These are phyloP conservation scores for Paulownia fortunei DNA, from an alignment of 257 asterid genomes.

Conservation along the genomic window DNA sequence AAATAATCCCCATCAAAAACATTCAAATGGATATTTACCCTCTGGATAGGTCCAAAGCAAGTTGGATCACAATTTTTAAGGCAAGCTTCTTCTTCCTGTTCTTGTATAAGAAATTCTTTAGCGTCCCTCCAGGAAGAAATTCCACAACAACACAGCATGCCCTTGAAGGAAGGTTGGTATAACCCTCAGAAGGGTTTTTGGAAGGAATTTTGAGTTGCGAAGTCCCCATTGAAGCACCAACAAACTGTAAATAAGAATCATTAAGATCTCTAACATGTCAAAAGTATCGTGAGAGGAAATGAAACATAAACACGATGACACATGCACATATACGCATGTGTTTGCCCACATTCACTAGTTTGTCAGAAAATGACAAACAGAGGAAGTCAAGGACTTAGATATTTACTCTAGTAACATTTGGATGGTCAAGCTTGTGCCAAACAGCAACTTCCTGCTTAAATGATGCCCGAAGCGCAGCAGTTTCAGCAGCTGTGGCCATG, in stretches of 20 bases:
- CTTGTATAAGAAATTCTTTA: conserved; percentile 72
- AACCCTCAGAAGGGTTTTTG: conserved; percentile 78
- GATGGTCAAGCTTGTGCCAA: conserved; percentile 90
- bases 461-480: conserved; percentile 74
- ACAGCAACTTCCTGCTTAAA: conserved; percentile 84
- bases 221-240: conserved; percentile 98
- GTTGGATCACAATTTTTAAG: conserved; percentile 75
- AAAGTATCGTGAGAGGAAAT: background rate
- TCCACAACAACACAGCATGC: conserved; percentile 95
- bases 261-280: background rate
- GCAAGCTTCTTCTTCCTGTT: conserved; percentile 90
- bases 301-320: background rate
- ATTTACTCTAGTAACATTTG: conserved; percentile 66
- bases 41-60: conserved; percentile 85
- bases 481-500: conserved; percentile 76
- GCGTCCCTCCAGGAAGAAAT: conserved; percentile 80
- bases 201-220: conserved; percentile 89
- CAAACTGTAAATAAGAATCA: conserved; percentile 51
- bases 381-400: conserved; percentile 13
- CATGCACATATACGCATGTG: background rate
- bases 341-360: background rate
- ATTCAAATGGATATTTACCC: conserved; percentile 54
- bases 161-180: conserved; percentile 75
- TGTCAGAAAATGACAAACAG: background rate
- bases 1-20: background rate